Percentiles rank a stretch among this genome's conserved stretches.
Conservation (phyloP, 805 yeast species). For the Saccharomycopsis amapae region DNA sequence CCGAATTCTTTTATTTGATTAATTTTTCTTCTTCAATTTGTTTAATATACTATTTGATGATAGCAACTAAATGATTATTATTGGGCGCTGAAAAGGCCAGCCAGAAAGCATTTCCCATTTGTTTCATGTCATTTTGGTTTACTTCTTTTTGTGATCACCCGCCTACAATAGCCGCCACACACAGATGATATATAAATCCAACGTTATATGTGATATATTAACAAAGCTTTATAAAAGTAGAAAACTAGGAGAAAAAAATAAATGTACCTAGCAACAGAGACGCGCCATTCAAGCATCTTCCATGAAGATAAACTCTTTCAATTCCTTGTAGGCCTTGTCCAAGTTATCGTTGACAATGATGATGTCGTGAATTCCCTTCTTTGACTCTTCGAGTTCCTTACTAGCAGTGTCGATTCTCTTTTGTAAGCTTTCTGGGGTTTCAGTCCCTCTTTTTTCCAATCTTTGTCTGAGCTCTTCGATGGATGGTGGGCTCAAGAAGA, state of each 20-base stretch:
- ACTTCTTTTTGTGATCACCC: no score
- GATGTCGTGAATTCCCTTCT: constrained; percentile 88
- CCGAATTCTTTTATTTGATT: no score
- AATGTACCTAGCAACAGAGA: neutral
- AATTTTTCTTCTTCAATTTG: no score
- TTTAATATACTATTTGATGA: no score
- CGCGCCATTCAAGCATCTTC: constrained; percentile 17
- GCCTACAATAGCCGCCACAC: no score
- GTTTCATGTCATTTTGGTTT: no score
- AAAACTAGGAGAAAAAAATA: neutral
- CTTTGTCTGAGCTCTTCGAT: constrained; percentile 69
- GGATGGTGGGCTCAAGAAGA: constrained; percentile 91
- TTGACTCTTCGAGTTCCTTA: constrained; percentile 82
- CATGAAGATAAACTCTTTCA: constrained; percentile 67
- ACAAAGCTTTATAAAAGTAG: no score
- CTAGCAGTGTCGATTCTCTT: constrained; percentile 84
- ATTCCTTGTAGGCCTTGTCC: constrained; percentile 77
- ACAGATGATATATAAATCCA: no score
- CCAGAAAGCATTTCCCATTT: no score
- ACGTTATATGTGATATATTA: no score
- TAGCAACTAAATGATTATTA: no score
- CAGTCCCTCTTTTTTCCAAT: constrained; percentile 88
- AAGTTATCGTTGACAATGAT: constrained; percentile 86
- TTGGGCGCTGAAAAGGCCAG: no score
- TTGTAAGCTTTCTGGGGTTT: constrained; percentile 74